Percentiles rank a stretch among this genome's conserved stretches.
These are phyloP conservation scores for Polyporus arcularius DNA, from an alignment of 768 basidiomycete species.

Conservation along the genomic window DNA sequence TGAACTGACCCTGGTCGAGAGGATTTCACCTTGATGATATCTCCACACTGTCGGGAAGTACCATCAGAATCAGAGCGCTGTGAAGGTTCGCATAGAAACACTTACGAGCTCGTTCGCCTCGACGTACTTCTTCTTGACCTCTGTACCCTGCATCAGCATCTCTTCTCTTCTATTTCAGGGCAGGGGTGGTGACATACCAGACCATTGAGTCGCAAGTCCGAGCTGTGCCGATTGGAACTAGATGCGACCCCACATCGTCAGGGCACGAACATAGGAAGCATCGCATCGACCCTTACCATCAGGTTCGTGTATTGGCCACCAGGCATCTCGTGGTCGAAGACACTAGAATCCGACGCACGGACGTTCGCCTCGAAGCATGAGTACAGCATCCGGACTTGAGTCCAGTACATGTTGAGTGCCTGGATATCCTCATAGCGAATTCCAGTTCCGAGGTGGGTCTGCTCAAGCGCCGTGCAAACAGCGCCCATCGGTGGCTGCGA, in stretches of 20 bases:
- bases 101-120: slow-evolving; percentile 93
- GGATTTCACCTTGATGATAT: slow-evolving; percentile 80
- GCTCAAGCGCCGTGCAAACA: slow-evolving; percentile 91
- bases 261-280: not conserved
- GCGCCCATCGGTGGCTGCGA: slow-evolving; percentile 99
- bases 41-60: slow-evolving; percentile 68
- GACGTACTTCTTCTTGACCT: slow-evolving; percentile 98
- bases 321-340: slow-evolving; percentile 99
- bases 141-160: slow-evolving; percentile 38
- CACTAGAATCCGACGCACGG: slow-evolving; percentile 94
- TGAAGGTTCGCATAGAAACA: slow-evolving; percentile 18
- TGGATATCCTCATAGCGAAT: slow-evolving; percentile 97
- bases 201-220: slow-evolving; percentile 96
- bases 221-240: slow-evolving; percentile 99
- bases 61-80: not conserved
- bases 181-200: slow-evolving; percentile 45
- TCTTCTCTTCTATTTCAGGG: not conserved
- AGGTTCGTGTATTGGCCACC: slow-evolving; percentile 95
- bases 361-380: slow-evolving; percentile 98
- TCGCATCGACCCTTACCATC: slow-evolving; percentile 60
- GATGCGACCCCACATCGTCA: not conserved
- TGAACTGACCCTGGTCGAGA: not conserved
- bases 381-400: slow-evolving; percentile 93
- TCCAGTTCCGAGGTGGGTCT: slow-evolving; percentile 90
- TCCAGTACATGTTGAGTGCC: slow-evolving; percentile 97